These are phyloP conservation scores for Cruciata laevipes DNA, from an alignment of 257 asterid species.

Conservation along the genomic window DNA sequence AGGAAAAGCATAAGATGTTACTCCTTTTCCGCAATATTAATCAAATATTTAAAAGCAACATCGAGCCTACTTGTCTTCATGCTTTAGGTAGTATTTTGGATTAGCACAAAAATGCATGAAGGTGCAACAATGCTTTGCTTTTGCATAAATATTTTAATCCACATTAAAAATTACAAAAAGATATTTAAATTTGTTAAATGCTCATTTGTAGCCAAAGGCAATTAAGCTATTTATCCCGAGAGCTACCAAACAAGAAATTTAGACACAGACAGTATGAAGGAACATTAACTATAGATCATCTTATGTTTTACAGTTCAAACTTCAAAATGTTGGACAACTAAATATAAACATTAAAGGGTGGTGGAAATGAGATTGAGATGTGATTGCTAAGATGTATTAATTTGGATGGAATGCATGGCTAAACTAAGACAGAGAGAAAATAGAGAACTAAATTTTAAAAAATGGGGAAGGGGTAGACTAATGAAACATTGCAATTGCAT, in stretches of 20 bases:
- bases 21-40: neutral
- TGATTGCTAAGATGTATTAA: neutral
- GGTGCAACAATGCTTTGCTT: neutral
- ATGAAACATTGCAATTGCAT: neutral
- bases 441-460: neutral
- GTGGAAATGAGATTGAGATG: neutral
- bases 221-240: neutral
- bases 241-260: neutral
- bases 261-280: too few relatives aligned
- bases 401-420: neutral
- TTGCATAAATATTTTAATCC: neutral
- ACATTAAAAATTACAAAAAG: too few relatives aligned
- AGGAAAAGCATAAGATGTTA: slow-evolving; percentile 11
- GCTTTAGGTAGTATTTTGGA: neutral
- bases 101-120: neutral
- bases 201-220: neutral
- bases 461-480: neutral
- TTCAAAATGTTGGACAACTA: too few relatives aligned
- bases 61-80: neutral
- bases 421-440: neutral
- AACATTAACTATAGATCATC: neutral
- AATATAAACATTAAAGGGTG: too few relatives aligned
- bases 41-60: neutral
- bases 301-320: neutral
- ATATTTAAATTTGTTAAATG: neutral